A percentile compares a stretch with the other conserved stretches of the same genome.
Conservation (phyloP, 164 flowering plant species). For the Stephania cephalantha region DNA sequence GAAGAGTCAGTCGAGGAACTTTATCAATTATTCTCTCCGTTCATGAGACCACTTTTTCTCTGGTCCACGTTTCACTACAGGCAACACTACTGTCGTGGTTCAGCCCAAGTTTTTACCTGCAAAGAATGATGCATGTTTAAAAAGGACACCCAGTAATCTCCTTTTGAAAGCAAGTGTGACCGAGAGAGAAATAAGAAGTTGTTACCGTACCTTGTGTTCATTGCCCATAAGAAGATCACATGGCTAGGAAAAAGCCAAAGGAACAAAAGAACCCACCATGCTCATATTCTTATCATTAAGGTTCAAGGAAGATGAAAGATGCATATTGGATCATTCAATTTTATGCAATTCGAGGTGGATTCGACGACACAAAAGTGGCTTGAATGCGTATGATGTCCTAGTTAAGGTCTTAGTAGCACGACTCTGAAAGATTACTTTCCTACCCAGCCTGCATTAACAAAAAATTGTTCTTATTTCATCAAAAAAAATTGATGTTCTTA, state of each 20-base stretch:
- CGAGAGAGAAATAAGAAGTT: not conserved
- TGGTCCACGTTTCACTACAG: slow-evolving; percentile 1
- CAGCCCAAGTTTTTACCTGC: slow-evolving; percentile 1
- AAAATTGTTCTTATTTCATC: not conserved
- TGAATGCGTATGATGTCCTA: not conserved
- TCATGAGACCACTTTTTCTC: not conserved
- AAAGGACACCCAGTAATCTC: not conserved
- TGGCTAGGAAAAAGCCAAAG: not conserved
- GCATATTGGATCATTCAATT: too few species aligned
- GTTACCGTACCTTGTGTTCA: not conserved
- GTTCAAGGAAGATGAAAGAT: not conserved
- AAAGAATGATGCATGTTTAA: slow-evolving; percentile 1
- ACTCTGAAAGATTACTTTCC: not conserved
- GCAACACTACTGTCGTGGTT: not conserved
- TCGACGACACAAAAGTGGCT: too few species aligned
- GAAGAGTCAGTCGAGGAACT: slow-evolving; percentile 50
- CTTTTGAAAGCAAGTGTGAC: not conserved
- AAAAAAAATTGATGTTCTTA: not conserved
- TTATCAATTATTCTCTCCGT: not conserved
- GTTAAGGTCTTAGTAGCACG: not conserved
- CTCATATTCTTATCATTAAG: not conserved
- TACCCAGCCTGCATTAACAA: not conserved
- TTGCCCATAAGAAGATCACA: not conserved
- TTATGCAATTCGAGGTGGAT: too few species aligned
- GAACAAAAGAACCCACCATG: not conserved